These are phyloP conservation scores for Letharia columbiana DNA, from an alignment of 495 filamentous ascomycete genomes.

Conservation along the genomic window DNA sequence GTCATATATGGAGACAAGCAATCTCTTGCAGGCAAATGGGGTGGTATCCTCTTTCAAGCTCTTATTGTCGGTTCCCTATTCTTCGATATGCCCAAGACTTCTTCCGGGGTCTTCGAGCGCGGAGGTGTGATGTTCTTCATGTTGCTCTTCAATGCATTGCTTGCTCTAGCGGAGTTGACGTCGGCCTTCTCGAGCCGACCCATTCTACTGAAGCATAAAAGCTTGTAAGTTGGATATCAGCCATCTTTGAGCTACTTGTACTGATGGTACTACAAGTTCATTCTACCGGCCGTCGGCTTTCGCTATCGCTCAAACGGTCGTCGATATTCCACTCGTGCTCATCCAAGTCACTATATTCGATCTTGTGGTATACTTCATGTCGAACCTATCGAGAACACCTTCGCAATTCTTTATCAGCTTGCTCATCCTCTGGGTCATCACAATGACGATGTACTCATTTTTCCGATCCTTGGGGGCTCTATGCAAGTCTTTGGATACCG, in stretches of 20 bases:
- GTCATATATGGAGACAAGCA: constrained; percentile 56
- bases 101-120: constrained; percentile 39
- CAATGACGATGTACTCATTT: constrained; percentile 70
- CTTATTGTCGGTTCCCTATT: constrained; percentile 73
- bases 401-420: constrained; percentile 80
- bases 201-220: constrained; percentile 75
- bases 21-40: constrained; percentile 41
- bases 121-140: constrained; percentile 63
- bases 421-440: constrained; percentile 50
- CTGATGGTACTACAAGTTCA: constrained; percentile 31
- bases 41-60: constrained; percentile 59
- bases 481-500: constrained; percentile 54
- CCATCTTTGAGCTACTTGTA: neutral
- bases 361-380: constrained; percentile 52
- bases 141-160: constrained; percentile 70
- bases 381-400: constrained; percentile 54
- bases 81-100: constrained; percentile 56
- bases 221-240: constrained; percentile 32
- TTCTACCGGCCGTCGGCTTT: constrained; percentile 79
- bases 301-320: constrained; percentile 65
- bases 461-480: constrained; percentile 66
- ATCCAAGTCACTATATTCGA: constrained; percentile 64
- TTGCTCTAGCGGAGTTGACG: constrained; percentile 69
- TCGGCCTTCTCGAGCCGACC: constrained; percentile 60
- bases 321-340: constrained; percentile 65